Base-by-base conservation (phyloP, 129 eudicot genomes). In the Escallonia herrerae region DNA sequence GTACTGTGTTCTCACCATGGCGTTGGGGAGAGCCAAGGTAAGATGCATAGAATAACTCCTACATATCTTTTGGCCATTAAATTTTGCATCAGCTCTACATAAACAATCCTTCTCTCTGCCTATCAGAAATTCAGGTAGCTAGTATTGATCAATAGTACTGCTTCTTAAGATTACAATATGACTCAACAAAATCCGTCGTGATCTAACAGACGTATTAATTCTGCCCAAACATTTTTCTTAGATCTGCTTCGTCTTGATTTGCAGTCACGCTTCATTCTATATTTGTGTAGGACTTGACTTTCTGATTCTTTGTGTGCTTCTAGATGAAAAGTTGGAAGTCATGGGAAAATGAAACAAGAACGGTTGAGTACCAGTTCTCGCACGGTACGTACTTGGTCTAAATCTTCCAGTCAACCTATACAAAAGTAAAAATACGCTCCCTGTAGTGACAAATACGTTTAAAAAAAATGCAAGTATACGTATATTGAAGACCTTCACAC, bases 11-110 rank as follows among this genome's bases (percentile, higher is more conserved):
- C 56, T 77, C 56, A 86, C 95, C 40, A 63, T 83, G 83, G 87
- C 87, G 8, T 72, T 89, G 65, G 97, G 97, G 12, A 79, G 82
- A 49, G 81, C 84, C 52, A 90, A 86, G 95, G 97, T 90, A 80
- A 43, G 2, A 9, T 11, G 43, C 9, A 22, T 22, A 22, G 33
- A 22, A 22, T 22, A 22, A 22, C 33, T 22, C 33, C 33, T 22
- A 1, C 1, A 22, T 22, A 22, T 22, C 33, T 22, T 22, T 22
- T 22, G 33, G 33, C 33, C 33, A 22, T 22, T 22, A 22, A 22
- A 22, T 22, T 22, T 22, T 22, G 33, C 33, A 22, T 22, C 33
- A 22, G 33, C 33, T 22, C 33, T 22, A 22, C 33, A 22, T 22
- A 2, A 14, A 53, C 33, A 13, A 12, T 33, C 2, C 15, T 22